Conservation (phyloP, 2,329 filamentous ascomycete species). For the Exophiala aquamarina region DNA sequence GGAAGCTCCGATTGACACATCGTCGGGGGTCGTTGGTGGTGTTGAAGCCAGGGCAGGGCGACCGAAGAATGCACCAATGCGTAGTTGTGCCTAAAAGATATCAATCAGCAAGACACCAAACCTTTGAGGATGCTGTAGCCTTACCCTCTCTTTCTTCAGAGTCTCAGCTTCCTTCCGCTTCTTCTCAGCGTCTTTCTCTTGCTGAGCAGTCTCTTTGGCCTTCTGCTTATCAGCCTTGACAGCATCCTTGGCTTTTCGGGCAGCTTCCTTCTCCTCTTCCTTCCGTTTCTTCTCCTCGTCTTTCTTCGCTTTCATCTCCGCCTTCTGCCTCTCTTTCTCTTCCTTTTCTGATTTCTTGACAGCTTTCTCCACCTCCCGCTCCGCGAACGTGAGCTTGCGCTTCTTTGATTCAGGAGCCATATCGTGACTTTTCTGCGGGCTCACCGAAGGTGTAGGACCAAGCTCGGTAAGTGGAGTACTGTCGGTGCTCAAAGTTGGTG, state of each 20-base stretch:
- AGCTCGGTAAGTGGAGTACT: slow-evolving; percentile 23
- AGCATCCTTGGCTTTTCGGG: slow-evolving; percentile 20
- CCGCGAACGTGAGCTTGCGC: slow-evolving; percentile 29
- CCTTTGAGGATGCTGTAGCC: slow-evolving; percentile 29
- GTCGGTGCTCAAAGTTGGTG: slow-evolving; percentile 11
- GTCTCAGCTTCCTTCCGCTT: slow-evolving; percentile 35
- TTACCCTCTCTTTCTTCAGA: slow-evolving; percentile 48
- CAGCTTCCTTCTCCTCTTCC: slow-evolving; percentile 40
- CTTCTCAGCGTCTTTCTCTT: slow-evolving; percentile 42
- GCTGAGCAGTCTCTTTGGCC: slow-evolving; percentile 43
- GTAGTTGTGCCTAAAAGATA: slow-evolving; percentile 47
- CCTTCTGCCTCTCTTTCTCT: slow-evolving; percentile 36
- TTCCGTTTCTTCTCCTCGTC: slow-evolving; percentile 35
- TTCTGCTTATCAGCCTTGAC: slow-evolving; percentile 35
- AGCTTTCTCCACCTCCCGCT: slow-evolving; percentile 28
- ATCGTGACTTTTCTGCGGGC: slow-evolving; percentile 7
- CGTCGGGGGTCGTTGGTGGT: slow-evolving; percentile 23
- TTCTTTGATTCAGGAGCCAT: slow-evolving; percentile 28
- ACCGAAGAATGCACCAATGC: slow-evolving; percentile 51
- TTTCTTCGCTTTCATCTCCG: slow-evolving; percentile 30
- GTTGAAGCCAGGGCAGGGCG: slow-evolving; percentile 37
- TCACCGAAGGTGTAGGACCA: slow-evolving; percentile 15
- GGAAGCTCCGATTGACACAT: slow-evolving; percentile 21
- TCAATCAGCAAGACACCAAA: slow-evolving; percentile 29
- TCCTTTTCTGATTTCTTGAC: slow-evolving; percentile 34